A percentile compares a stretch with the other conserved stretches of the same genome.
Evolutionary conservation across 2,329 filamentous ascomycete genomes (phyloP).

Genomic region (Arachnopeziza araneosa): DNA sequence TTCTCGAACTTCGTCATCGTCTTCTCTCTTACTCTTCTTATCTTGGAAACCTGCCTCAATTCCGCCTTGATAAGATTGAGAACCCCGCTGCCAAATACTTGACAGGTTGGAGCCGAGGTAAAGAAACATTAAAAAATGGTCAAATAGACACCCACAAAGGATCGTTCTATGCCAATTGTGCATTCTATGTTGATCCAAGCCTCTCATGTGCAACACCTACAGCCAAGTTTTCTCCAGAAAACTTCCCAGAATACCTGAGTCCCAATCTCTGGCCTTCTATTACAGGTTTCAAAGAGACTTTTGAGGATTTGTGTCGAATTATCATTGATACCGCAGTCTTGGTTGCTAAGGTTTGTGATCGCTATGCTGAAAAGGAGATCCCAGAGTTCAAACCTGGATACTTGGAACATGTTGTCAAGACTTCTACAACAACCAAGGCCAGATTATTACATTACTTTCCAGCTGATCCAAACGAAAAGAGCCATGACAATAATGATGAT

Average conservation of each 20-base stretch:
- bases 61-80: constrained; percentile 59
- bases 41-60: constrained; percentile 70
- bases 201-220: constrained; percentile 60
- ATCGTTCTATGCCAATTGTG: constrained; percentile 79
- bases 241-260: constrained; percentile 83
- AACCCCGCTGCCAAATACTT: constrained; percentile 58
- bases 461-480: constrained; percentile 37
- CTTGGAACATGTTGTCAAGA: constrained; percentile 79
- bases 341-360: constrained; percentile 86
- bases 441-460: constrained; percentile 92
- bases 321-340: constrained; percentile 87
- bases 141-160: constrained; percentile 76
- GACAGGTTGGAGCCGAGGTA: constrained; percentile 74
- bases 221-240: constrained; percentile 47
- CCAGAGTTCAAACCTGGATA: constrained; percentile 71
- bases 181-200: constrained; percentile 62
- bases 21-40: constrained; percentile 85
- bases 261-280: constrained; percentile 86
- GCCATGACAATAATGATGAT: constrained; percentile 61
- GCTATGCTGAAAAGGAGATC: constrained; percentile 75
- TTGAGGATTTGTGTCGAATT: constrained; percentile 71
- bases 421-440: constrained; percentile 84
- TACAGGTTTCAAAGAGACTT: constrained; percentile 67
- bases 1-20: constrained; percentile 62
- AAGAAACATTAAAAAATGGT: constrained; percentile 73